These are phyloP conservation scores for Didymella segeticola DNA, from an alignment of 2,329 filamentous ascomycete genomes.

Conservation along the genomic window DNA sequence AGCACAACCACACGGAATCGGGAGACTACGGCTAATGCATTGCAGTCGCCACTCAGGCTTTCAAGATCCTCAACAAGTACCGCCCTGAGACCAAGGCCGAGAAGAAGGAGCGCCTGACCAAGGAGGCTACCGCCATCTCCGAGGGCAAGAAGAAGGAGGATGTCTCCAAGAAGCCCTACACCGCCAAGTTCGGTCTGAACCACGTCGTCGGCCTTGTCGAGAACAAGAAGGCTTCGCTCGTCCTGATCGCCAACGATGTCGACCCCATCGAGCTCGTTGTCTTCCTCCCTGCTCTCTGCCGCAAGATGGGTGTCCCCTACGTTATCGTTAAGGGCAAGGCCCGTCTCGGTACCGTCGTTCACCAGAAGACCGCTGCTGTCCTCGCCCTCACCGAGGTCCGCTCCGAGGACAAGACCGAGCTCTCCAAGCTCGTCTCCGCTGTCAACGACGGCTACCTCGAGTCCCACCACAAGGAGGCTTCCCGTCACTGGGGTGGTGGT, in stretches of 20 bases:
- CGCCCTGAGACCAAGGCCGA: constrained; percentile 97
- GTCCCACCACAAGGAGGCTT: constrained; percentile 83
- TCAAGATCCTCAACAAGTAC: constrained; percentile 99
- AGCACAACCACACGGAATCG: constrained; percentile 20
- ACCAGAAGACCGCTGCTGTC: constrained; percentile 99
- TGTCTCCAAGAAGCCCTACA: constrained; percentile 99
- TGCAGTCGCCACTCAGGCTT: constrained; percentile 83
- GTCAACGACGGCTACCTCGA: constrained; percentile 98
- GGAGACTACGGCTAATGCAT: constrained; percentile 63
- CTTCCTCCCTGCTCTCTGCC: constrained; percentile 98
- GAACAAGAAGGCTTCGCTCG: constrained; percentile 99
- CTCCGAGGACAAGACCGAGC: constrained; percentile 97
- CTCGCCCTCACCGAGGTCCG: constrained; percentile 96
- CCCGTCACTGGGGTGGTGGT: constrained; percentile 98
- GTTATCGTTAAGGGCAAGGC: constrained; percentile 99
- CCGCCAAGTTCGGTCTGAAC: constrained; percentile 99
- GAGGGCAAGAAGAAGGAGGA: constrained; percentile 99
- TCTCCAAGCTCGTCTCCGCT: constrained; percentile 93
- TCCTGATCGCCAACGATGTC: constrained; percentile 99
- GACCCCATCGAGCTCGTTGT: constrained; percentile 99
- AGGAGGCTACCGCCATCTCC: constrained; percentile 96
- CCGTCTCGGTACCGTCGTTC: constrained; percentile 95
- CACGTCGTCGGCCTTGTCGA: constrained; percentile 70
- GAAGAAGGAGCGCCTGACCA: constrained; percentile 99
- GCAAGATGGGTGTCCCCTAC: constrained; percentile 99